These are phyloP conservation scores for Annulohypoxylon nitens DNA, from an alignment of 495 filamentous ascomycete species.

Conservation along the genomic window DNA sequence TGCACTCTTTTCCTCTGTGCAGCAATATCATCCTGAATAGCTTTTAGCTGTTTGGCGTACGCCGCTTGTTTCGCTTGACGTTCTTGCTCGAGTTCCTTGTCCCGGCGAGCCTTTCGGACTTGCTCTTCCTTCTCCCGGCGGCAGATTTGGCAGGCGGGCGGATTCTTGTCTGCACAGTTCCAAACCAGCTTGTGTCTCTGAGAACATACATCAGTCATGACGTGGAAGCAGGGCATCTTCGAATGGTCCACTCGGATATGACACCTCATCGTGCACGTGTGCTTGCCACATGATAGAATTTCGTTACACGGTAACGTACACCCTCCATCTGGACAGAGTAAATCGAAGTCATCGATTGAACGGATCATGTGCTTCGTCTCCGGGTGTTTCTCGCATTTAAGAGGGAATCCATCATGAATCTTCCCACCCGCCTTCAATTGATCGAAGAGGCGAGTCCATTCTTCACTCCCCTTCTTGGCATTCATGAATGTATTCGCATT, in stretches of 20 bases:
- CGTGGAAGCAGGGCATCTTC: conserved; percentile 66
- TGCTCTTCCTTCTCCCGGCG: conserved; percentile 63
- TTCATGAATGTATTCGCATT: conserved; percentile 76
- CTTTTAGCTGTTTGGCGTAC: conserved; percentile 65
- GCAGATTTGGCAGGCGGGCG: conserved; percentile 61
- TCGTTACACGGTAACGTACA: conserved; percentile 71
- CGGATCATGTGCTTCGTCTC: conserved; percentile 47
- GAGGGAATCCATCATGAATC: conserved; percentile 77
- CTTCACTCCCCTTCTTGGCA: conserved; percentile 68
- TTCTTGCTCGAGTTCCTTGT: conserved; percentile 67
- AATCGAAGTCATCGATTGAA: conserved; percentile 69
- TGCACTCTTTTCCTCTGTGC: conserved; percentile 62
- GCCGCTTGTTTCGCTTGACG: conserved; percentile 62
- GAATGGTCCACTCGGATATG: conserved; percentile 77
- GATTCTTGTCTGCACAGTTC: conserved; percentile 48
- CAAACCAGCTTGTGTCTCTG: conserved; percentile 63
- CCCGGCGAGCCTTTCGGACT: conserved; percentile 61
- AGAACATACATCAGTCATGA: conserved; percentile 63
- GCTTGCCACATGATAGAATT: conserved; percentile 70
- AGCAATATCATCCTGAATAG: conserved; percentile 70
- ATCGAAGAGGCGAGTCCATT: conserved; percentile 72
- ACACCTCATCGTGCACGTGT: conserved; percentile 72
- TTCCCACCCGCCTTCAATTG: conserved; percentile 65
- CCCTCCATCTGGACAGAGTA: conserved; percentile 78
- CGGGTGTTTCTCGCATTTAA: conserved; percentile 76